Evolutionary conservation across 2,329 filamentous ascomycete genomes (phyloP), one percentile per base, ranked within the genome.

Genomic region (Chrysosporium keratinophilum): DNA sequence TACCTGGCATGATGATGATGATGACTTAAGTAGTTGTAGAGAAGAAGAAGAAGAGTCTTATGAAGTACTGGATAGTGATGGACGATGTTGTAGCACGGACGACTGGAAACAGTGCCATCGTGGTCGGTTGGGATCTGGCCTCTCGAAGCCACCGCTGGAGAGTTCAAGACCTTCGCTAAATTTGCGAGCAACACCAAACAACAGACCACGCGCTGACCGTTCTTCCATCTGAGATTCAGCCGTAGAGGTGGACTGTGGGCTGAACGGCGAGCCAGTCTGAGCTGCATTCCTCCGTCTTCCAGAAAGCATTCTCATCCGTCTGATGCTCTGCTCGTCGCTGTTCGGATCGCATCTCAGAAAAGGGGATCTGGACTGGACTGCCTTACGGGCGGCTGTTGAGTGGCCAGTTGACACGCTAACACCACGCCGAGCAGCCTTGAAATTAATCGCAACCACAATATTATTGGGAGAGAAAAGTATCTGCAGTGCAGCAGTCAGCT

Each of bases 101-200:
- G n/a, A 12, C 35, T 5, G 10, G 35, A 37, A 37, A 12, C 35
- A n/a, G 12, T 34, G 33, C 35, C n/a, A 37, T 40, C 12, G 6
- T 15, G 12, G 14, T 7, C 15, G 5, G 35, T 49, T 49, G 34
- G 23, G 46, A 49, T 49, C 46, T 49, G 46, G 34, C 46, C 35
- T 40, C 23, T 40, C 46, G 20, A 17, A 6, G 19, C 34, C 11
- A n/a, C 23, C 23, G 42, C 31, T 11, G 7, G 39, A 51, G 40
- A 34, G 49, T 51, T 51, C 49, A 44, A 51, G 40, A 37, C 49
- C 37, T 31, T 50, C 48, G 48, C 48, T 41, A 50, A 42, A n/a
- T 50, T 50, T 50, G 34, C 7, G 39, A 19, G 10, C 39, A 19
- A 41, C 39, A 28, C 23, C 3, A 7, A 28, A 28, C 23, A 28